Conservation (phyloP, 2,329 filamentous ascomycete genomes). For the Aspergillus brasiliensis region DNA sequence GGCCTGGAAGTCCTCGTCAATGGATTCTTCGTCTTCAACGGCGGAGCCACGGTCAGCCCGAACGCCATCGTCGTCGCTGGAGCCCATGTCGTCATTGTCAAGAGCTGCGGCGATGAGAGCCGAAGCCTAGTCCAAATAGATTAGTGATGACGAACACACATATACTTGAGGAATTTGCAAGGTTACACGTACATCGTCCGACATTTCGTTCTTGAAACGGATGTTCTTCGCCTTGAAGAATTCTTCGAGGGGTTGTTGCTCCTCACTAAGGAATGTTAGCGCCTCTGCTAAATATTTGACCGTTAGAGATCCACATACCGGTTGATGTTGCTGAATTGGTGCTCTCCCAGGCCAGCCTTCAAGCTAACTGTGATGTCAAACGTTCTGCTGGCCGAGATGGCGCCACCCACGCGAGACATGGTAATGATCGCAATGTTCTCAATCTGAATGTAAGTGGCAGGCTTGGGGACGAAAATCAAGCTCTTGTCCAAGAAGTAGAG, state of each 20-base stretch:
- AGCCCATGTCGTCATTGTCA: conserved; percentile 77
- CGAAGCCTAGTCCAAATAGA: conserved; percentile 45
- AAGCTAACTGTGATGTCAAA: conserved; percentile 95
- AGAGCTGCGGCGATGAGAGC: conserved; percentile 76
- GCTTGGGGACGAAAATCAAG: conserved; percentile 98
- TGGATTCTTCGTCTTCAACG: conserved; percentile 92
- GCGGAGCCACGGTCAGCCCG: conserved; percentile 82
- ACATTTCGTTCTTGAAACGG: conserved; percentile 97
- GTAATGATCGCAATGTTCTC: conserved; percentile 90
- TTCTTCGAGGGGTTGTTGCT: conserved; percentile 91
- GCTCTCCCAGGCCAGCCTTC: conserved; percentile 83
- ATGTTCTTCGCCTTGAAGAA: conserved; percentile 97
- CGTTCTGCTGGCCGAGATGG: conserved; percentile 88
- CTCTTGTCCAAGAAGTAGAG: conserved; percentile 97
- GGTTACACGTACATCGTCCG: conserved; percentile 74
- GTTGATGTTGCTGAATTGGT: conserved; percentile 99
- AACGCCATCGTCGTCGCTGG: conserved; percentile 76
- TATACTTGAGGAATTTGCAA: background rate
- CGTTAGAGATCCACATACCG: conserved; percentile 51
- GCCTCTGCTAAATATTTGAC: conserved; percentile 7
- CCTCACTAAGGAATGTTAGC: conserved; percentile 61
- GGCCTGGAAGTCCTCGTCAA: conserved; percentile 93
- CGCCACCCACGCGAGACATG: conserved; percentile 92
- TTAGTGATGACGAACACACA: conserved; percentile 24
- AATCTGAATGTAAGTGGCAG: conserved; percentile 93